A percentile compares a stretch with the other conserved stretches of the same genome.
phyloP scores from a whole-genome alignment of 441 rosid species.

The Hura crepitans region DNA sequence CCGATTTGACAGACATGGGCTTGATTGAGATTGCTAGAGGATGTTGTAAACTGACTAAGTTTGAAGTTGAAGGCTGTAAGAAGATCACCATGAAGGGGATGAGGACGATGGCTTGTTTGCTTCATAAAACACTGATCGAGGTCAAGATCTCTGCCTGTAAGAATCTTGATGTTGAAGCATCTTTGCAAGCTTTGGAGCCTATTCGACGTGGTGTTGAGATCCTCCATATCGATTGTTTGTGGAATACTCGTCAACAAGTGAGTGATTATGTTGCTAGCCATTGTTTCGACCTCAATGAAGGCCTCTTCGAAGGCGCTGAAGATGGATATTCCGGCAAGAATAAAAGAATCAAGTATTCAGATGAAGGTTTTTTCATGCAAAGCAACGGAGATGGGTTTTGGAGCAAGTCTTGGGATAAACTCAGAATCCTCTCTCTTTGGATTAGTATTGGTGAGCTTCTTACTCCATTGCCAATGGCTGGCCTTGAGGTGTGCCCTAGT shows the following conservation, averaged over 20 bases:
- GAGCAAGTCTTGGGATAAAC: conserved; percentile 61
- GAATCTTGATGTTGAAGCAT: conserved; percentile 54
- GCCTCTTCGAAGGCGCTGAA: conserved; percentile 11
- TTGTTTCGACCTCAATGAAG: conserved; percentile 31
- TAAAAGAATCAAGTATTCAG: conserved; percentile 50
- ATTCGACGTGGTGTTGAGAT: conserved; percentile 47
- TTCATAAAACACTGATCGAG: conserved; percentile 43
- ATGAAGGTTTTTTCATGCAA: conserved; percentile 21
- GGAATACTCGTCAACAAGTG: conserved; percentile 46
- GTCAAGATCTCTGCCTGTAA: conserved; percentile 70
- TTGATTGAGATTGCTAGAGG: conserved; percentile 80
- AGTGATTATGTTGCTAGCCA: neutral
- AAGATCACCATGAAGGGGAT: conserved; percentile 62
- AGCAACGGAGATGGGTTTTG: conserved; percentile 37
- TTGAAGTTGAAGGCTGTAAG: conserved; percentile 81
- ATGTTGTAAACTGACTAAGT: conserved; percentile 50
- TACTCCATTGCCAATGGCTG: conserved; percentile 48
- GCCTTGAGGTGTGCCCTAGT: conserved; percentile 67
- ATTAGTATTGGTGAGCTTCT: conserved; percentile 64
- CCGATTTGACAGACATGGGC: conserved; percentile 74
- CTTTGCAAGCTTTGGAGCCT: conserved; percentile 64
- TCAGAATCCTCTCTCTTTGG: conserved; percentile 69
- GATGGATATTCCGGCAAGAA: conserved; percentile 28
- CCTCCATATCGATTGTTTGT: conserved; percentile 76
- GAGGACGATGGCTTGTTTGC: conserved; percentile 56